phyloP scores from a whole-genome alignment of 768 basidiomycete species.

The Mycena chlorophos region DNA sequence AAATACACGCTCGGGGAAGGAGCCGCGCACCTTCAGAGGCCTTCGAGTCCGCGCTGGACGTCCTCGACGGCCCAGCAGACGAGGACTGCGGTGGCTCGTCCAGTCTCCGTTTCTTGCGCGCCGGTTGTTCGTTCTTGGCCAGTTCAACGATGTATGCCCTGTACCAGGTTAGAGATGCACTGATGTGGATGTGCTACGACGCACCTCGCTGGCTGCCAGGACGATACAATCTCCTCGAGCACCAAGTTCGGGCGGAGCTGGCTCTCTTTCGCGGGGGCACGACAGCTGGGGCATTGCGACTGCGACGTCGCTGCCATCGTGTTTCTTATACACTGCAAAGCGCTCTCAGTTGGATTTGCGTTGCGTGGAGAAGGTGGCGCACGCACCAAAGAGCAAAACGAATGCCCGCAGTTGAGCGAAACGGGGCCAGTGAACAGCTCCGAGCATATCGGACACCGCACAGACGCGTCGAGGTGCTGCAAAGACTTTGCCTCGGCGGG shows the following conservation, averaged over 20 bases:
- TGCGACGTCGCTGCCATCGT: slow-evolving; percentile 42
- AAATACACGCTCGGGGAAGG: not conserved
- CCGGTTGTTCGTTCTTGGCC: slow-evolving; percentile 33
- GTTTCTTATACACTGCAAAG: slow-evolving; percentile 66
- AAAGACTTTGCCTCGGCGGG: slow-evolving; percentile 54
- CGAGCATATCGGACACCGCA: slow-evolving; percentile 76
- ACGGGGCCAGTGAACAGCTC: slow-evolving; percentile 76
- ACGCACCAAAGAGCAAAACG: slow-evolving; percentile 76
- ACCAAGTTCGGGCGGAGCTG: slow-evolving; percentile 67
- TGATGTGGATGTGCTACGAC: slow-evolving; percentile 15
- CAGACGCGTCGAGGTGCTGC: slow-evolving; percentile 58
- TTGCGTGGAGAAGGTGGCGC: not conserved
- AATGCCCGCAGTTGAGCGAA: slow-evolving; percentile 73
- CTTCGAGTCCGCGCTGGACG: slow-evolving; percentile 10
- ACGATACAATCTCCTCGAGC: slow-evolving; percentile 67
- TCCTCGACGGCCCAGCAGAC: slow-evolving; percentile 12
- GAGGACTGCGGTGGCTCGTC: not conserved
- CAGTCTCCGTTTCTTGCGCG: slow-evolving; percentile 10
- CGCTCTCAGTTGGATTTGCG: slow-evolving; percentile 3
- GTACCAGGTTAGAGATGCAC: not conserved
- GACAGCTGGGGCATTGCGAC: slow-evolving; percentile 73
- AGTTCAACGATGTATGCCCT: slow-evolving; percentile 49
- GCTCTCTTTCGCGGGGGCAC: slow-evolving; percentile 56
- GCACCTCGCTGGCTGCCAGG: slow-evolving; percentile 75
- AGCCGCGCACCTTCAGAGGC: not conserved